Evolutionary conservation across 2,329 filamentous ascomycete genomes (phyloP).

Genomic region (Diaporthe vexans): DNA sequence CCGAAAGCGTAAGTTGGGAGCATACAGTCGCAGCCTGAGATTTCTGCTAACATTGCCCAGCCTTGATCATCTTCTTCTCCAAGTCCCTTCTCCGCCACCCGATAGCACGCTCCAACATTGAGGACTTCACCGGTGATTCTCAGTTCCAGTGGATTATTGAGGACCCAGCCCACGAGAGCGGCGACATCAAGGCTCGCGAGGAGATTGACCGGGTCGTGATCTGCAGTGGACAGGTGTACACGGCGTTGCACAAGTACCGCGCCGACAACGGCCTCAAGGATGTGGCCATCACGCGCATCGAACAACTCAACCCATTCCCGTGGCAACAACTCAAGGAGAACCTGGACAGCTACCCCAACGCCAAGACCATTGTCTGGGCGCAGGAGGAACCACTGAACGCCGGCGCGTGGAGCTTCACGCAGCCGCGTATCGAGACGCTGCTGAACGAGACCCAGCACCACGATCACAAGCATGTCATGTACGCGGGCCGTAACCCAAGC

Average conservation of each 20-base stretch:
- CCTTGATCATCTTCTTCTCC: conserved; percentile 97
- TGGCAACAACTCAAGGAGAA: conserved; percentile 98
- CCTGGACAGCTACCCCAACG: conserved; percentile 96
- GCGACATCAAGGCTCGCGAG: conserved; percentile 81
- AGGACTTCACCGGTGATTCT: conserved; percentile 91
- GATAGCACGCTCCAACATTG: conserved; percentile 87
- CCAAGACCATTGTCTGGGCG: conserved; percentile 96
- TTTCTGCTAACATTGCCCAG: conserved; percentile 59
- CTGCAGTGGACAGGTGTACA: conserved; percentile 95
- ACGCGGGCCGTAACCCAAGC: conserved; percentile 93
- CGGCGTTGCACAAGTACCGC: conserved; percentile 91
- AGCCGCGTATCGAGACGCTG: conserved; percentile 96
- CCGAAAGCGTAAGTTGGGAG: conserved; percentile 86
- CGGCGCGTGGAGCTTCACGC: conserved; percentile 96
- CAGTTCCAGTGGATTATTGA: conserved; percentile 98
- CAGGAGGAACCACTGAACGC: conserved; percentile 99
- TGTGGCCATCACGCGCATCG: conserved; percentile 93
- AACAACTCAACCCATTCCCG: conserved; percentile 99
- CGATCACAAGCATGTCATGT: conserved; percentile 95
- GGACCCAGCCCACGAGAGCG: conserved; percentile 85
- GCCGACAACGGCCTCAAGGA: conserved; percentile 88
- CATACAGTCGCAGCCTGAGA: conserved; percentile 32
- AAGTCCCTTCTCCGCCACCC: conserved; percentile 97
- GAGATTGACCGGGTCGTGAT: conserved; percentile 95
- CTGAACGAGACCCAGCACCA: conserved; percentile 94